Evolutionary conservation across 495 filamentous ascomycete species (phyloP).

Genomic region (Xylaria curta): DNA sequence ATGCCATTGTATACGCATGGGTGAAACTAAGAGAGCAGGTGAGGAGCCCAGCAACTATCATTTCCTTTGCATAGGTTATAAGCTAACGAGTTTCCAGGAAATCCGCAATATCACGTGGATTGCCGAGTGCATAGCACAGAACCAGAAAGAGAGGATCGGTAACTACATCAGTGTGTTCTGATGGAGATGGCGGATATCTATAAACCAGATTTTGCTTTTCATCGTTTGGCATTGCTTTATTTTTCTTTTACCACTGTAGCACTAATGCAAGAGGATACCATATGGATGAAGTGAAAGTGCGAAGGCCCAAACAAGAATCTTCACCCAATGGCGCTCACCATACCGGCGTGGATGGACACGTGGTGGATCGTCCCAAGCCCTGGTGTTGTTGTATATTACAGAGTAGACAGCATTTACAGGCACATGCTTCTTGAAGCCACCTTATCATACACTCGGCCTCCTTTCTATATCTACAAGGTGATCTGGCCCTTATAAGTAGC

Average conservation of each 20-base stretch:
- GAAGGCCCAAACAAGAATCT: slow-evolving; percentile 4
- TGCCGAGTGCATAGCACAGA: slow-evolving; percentile 98
- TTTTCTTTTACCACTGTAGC: slow-evolving; percentile 26
- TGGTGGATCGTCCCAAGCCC: slow-evolving; percentile 21
- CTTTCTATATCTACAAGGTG: slow-evolving; percentile 60
- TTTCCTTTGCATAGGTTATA: neutral
- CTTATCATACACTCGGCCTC: slow-evolving; percentile 23
- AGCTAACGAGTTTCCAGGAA: slow-evolving; percentile 66
- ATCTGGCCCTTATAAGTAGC: slow-evolving; percentile 89
- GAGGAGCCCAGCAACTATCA: slow-evolving; percentile 39
- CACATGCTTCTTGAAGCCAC: slow-evolving; percentile 28
- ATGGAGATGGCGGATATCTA: slow-evolving; percentile 33
- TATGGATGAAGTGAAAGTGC: slow-evolving; percentile 23
- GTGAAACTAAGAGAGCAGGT: slow-evolving; percentile 98
- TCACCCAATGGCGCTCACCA: slow-evolving; percentile 20
- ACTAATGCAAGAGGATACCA: slow-evolving; percentile 31
- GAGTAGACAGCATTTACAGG: slow-evolving; percentile 30
- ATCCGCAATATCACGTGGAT: slow-evolving; percentile 99
- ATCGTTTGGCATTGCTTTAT: slow-evolving; percentile 14
- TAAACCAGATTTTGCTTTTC: slow-evolving; percentile 10
- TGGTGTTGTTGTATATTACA: slow-evolving; percentile 35
- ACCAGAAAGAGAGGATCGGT: slow-evolving; percentile 97
- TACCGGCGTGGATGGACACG: slow-evolving; percentile 8
- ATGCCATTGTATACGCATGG: slow-evolving; percentile 95
- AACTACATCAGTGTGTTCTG: slow-evolving; percentile 97